phyloP scores from a whole-genome alignment of 2,329 filamentous ascomycete species.

The Pseudocercospora musae region DNA sequence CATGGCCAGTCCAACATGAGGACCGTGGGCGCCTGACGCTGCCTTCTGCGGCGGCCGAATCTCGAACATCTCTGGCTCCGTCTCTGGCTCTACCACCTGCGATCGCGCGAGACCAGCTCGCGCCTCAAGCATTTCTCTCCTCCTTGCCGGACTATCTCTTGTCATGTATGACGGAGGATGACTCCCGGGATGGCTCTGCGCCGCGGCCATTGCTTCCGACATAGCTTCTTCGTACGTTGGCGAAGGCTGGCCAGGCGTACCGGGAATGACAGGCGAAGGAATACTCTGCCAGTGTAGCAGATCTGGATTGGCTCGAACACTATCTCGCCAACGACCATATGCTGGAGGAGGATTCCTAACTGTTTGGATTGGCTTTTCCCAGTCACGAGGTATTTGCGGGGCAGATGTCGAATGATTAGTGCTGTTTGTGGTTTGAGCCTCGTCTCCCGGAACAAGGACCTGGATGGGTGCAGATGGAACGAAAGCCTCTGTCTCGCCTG shows the following conservation, averaged over 20 bases:
- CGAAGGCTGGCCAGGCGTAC: slow-evolving; percentile 26
- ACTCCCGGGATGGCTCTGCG: slow-evolving; percentile 11
- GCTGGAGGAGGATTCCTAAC: slow-evolving; percentile 64
- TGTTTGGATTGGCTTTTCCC: slow-evolving; percentile 23
- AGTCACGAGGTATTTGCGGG: slow-evolving; percentile 31
- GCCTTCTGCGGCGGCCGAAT: slow-evolving; percentile 10
- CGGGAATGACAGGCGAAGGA: slow-evolving; percentile 24
- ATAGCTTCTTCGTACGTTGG: slow-evolving; percentile 34
- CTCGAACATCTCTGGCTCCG: slow-evolving; percentile 29
- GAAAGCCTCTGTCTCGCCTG: slow-evolving; percentile 46
- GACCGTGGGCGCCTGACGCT: slow-evolving; percentile 2
- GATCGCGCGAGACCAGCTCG: slow-evolving; percentile 23
- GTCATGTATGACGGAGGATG: slow-evolving; percentile 31
- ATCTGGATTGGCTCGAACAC: slow-evolving; percentile 78
- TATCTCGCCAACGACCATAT: slow-evolving; percentile 81
- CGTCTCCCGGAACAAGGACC: slow-evolving; percentile 65
- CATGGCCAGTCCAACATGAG: slow-evolving; percentile 17
- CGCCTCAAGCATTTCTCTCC: slow-evolving; percentile 23
- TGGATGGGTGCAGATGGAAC: slow-evolving; percentile 71
- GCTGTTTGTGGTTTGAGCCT: slow-evolving; percentile 30
- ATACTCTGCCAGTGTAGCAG: slow-evolving; percentile 67
- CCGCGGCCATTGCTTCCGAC: slow-evolving; percentile 28
- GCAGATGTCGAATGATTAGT: slow-evolving; percentile 22
- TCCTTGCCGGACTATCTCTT: slow-evolving; percentile 26
- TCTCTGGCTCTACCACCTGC: slow-evolving; percentile 21